Evolutionary conservation across 148 eudicot genomes (phyloP).

Genomic region (Diospyros lotus): DNA sequence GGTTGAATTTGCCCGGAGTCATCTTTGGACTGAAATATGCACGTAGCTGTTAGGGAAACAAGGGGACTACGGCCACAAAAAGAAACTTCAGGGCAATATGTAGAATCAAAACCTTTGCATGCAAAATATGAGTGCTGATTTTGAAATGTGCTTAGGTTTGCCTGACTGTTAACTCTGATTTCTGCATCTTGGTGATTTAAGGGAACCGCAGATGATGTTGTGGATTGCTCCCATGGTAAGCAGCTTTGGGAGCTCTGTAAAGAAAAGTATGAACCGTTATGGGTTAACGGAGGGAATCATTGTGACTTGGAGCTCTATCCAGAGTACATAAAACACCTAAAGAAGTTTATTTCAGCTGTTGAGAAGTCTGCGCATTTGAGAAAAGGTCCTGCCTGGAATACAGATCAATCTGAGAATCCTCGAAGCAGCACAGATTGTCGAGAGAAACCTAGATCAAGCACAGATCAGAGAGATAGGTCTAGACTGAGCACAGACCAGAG

Average conservation of each 20-base stretch:
- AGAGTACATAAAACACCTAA: slow-evolving; percentile 75
- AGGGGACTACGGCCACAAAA: background rate
- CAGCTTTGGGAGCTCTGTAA: slow-evolving; percentile 80
- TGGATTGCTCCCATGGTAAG: slow-evolving; percentile 81
- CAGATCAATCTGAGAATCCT: slow-evolving; percentile 52
- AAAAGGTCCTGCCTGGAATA: slow-evolving; percentile 30
- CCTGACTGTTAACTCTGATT: background rate
- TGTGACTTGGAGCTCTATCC: slow-evolving; percentile 87
- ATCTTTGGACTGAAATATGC: background rate
- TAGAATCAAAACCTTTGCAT: background rate
- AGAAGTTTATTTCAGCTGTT: slow-evolving; percentile 64
- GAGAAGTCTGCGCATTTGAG: slow-evolving; percentile 50
- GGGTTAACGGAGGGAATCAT: slow-evolving; percentile 85
- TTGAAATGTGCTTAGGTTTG: background rate
- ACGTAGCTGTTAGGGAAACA: background rate
- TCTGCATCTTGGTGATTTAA: slow-evolving; percentile 14
- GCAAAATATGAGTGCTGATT: background rate
- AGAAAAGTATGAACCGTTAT: slow-evolving; percentile 81
- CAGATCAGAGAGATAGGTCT: slow-evolving; percentile 54
- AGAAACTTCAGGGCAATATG: background rate
- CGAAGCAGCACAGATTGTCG: slow-evolving; percentile 63
- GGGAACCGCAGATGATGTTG: slow-evolving; percentile 91
- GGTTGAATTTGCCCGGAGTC: background rate
- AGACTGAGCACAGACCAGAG: slow-evolving; percentile 47
- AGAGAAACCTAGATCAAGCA: slow-evolving; percentile 36